Conservation (phyloP, 2,329 filamentous ascomycete species). For the Bipolaris oryzae region DNA sequence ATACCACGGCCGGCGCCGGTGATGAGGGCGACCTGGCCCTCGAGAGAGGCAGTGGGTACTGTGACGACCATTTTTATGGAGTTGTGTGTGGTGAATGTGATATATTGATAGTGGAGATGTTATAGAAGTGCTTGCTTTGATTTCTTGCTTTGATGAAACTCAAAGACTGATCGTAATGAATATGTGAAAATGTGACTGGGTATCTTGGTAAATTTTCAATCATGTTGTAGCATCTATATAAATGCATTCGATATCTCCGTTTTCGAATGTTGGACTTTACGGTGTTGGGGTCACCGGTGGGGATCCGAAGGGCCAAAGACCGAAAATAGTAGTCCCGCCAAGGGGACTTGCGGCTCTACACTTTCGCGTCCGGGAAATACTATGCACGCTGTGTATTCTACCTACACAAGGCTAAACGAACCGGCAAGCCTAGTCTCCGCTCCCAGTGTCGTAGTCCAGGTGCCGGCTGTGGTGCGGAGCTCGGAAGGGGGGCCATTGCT, state of each 20-base stretch:
- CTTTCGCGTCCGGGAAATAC: constrained; percentile 20
- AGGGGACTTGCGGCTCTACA: constrained; percentile 33
- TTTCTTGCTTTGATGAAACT: neutral
- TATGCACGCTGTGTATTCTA: constrained; percentile 13
- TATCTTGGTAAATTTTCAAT: constrained; percentile 10
- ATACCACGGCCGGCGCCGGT: constrained; percentile 70
- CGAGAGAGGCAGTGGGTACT: constrained; percentile 57
- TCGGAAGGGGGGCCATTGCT: constrained; percentile 38
- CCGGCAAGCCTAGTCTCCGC: constrained; percentile 18
- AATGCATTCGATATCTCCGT: constrained; percentile 16
- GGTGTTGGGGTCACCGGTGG: constrained; percentile 25
- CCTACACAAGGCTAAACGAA: constrained; percentile 18
- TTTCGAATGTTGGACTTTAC: constrained; percentile 20
- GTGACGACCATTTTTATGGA: constrained; percentile 46
- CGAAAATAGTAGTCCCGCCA: constrained; percentile 28
- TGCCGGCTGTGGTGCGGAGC: constrained; percentile 29
- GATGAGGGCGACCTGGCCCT: constrained; percentile 64
- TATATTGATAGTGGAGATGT: neutral
- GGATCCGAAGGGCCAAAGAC: constrained; percentile 31
- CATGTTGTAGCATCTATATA: constrained; percentile 11
- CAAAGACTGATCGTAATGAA: neutral
- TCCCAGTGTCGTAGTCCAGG: constrained; percentile 24
- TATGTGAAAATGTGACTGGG: constrained; percentile 3
- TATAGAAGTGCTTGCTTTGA: neutral
- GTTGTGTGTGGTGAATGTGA: constrained; percentile 21